Evolutionary conservation across 169 alveolate genomes (phyloP), one percentile per base, ranked within the genome.

Genomic region (Plasmodium falciparum): DNA sequence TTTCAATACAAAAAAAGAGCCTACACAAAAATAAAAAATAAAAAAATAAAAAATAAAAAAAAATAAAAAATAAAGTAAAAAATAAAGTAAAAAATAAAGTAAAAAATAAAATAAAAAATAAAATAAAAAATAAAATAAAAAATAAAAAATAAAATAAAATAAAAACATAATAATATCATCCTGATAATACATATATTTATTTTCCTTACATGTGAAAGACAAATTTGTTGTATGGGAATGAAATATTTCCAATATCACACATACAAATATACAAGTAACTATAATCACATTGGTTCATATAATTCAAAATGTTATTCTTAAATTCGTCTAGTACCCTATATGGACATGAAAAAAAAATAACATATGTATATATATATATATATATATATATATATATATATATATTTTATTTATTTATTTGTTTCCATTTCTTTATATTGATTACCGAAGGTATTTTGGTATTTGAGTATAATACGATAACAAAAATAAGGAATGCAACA

Each of bases 1-100:
- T 78, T 78, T 78, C 89, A 13, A 78, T 61, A 22, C 89, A 78
- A n/a, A 78, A 70, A 29, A 78, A 78, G 20, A 78, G 67, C 89
- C 89, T 78, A 12, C 17, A 6, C 9, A 20, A 11, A 1, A 17
- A 58, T 50, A 33, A 8, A 58, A 8, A 15, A 20, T 22, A 6
- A 52, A 2, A 52, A 52, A 22, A 3, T 2, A 24, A 39, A 11
- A 29, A n/a, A n/a, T n/a, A 65, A 65, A 7, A 65, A 29, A 50
- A 65, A 24, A 24, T 24, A 65, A 65, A n/a, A 17, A 13, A 29
- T 50, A 29, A 13, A 17, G 1, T 24, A 24, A 65, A 20, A 65
- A 20, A 8, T 13, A 65, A 26, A 0, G 7, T 39, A 20, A 0
- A 1, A 65, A 12, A 17, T 0, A 17, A 26, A 20, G 11, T 11